Evolutionary conservation across 2,329 filamentous ascomycete genomes (phyloP), one percentile per base, ranked within the genome.

Genomic region (Lasiodiplodia citricola): DNA sequence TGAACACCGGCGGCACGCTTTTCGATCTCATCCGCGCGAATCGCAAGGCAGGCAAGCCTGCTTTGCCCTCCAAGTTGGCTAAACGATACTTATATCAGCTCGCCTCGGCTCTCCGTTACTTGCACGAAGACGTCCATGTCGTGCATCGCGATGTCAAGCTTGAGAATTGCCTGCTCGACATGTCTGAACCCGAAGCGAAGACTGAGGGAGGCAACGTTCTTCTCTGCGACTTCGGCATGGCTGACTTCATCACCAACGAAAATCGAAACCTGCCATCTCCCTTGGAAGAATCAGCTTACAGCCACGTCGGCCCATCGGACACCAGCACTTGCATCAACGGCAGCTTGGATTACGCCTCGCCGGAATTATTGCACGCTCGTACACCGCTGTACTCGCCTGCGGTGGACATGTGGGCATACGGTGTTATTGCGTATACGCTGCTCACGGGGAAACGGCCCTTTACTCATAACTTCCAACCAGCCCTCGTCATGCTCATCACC

Each of bases 91-190:
- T 85, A 0, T 89, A 87, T 72, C 88, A 91, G 74, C 81, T 91
- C 11, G 88, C 88, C 2, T 87, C 84, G 44, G 89, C 89, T 3
- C 78, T 91, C 55, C 85, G 89, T 66, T 91, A 91, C 75, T 80
- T 91, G 10, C 89, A 91, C 74, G 87, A 91, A 75, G 89, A 91
- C 74, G 87, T 89, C 28, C 85, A 86, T 35, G 85, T 91, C 31
- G 88, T 90, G 28, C 89, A 91, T 74, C 84, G 89, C 58, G 89
- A 91, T 75, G 85, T 91, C 75, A 91, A 91, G 76, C 84, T 91
- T 28, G 89, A 91, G 74, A 91, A 91, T 71, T 90, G 88, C 72
- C 84, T 91, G 2, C 74, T 91, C 44, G 87, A 90, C 72, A 84
- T 86, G 71, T 80, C 84, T 21, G 80, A 80, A 6, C 79, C 82